Conservation (phyloP, 2,329 filamentous ascomycete species). For the Cephalotrichum gorgonifer region DNA sequence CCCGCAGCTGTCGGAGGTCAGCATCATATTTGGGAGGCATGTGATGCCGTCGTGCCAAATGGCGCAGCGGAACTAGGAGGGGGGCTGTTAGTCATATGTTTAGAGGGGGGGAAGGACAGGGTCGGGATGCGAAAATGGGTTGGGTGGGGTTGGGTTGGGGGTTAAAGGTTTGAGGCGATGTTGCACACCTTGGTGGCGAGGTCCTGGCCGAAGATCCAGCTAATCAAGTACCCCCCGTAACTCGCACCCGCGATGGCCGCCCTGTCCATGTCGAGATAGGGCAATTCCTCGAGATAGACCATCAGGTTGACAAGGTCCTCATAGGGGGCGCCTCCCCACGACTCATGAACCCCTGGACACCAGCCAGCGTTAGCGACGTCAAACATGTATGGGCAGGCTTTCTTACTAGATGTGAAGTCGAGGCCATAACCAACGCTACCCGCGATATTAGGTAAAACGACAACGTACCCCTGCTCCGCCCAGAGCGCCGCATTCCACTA, state of each 20-base stretch:
- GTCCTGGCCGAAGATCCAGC: constrained; percentile 45
- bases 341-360: constrained; percentile 35
- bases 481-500: constrained; percentile 45
- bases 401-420: constrained; percentile 20
- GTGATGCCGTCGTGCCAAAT: constrained; percentile 40
- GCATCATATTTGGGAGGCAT: constrained; percentile 16
- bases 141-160: too few species aligned
- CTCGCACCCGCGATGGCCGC: constrained; percentile 41
- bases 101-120: not conserved
- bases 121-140: not conserved
- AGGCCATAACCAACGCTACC: constrained; percentile 47
- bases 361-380: constrained; percentile 11
- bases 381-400: not conserved
- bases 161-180: too few species aligned
- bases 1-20: constrained; percentile 15
- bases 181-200: constrained; percentile 32
- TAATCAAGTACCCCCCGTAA: constrained; percentile 52
- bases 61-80: constrained; percentile 10
- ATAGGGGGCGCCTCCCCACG: constrained; percentile 24
- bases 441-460: constrained; percentile 48
- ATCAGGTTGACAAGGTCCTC: constrained; percentile 44
- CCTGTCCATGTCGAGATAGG: constrained; percentile 42
- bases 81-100: not conserved
- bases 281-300: constrained; percentile 35
- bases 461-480: constrained; percentile 51